These are phyloP conservation scores for Suillus tomentosus DNA, from an alignment of 768 basidiomycete genomes.

Conservation along the genomic window DNA sequence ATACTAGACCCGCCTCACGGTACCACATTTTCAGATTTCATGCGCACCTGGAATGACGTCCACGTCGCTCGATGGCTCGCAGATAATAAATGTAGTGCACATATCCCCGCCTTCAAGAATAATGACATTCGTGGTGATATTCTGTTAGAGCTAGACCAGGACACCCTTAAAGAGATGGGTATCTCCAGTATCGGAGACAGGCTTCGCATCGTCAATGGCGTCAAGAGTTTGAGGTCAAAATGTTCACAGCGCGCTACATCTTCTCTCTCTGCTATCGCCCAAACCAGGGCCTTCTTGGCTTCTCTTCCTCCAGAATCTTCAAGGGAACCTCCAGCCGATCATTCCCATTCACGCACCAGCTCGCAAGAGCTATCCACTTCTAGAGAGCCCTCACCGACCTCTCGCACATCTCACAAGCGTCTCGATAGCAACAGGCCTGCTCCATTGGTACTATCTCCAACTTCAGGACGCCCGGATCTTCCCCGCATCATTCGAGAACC, in stretches of 20 bases:
- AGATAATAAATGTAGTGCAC: constrained; percentile 72
- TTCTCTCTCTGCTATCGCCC: constrained; percentile 1
- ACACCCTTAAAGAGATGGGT: constrained; percentile 87
- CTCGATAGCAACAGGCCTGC: constrained; percentile 72
- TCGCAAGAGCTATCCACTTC: constrained; percentile 20
- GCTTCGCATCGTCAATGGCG: constrained; percentile 81
- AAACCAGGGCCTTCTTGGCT: background rate
- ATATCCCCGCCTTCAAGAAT: constrained; percentile 67
- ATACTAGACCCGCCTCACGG: constrained; percentile 61
- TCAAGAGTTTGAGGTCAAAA: constrained; percentile 73
- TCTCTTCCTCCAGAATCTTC: constrained; percentile 10
- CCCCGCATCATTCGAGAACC: constrained; percentile 73
- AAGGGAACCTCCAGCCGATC: constrained; percentile 13
- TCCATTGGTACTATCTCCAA: constrained; percentile 71
- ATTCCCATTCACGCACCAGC: constrained; percentile 24
- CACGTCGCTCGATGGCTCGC: constrained; percentile 79
- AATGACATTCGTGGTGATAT: constrained; percentile 95
- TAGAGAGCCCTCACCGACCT: constrained; percentile 28
- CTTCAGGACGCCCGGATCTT: constrained; percentile 57
- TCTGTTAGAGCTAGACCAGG: constrained; percentile 87
- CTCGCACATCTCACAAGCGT: constrained; percentile 42
- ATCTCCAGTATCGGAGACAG: constrained; percentile 89
- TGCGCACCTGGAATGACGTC: constrained; percentile 70
- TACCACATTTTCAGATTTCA: constrained; percentile 59
- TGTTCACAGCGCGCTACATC: constrained; percentile 36